Evolutionary conservation across 140 eudicot species (phyloP).

Genomic region (Erigeron philadelphicus): DNA sequence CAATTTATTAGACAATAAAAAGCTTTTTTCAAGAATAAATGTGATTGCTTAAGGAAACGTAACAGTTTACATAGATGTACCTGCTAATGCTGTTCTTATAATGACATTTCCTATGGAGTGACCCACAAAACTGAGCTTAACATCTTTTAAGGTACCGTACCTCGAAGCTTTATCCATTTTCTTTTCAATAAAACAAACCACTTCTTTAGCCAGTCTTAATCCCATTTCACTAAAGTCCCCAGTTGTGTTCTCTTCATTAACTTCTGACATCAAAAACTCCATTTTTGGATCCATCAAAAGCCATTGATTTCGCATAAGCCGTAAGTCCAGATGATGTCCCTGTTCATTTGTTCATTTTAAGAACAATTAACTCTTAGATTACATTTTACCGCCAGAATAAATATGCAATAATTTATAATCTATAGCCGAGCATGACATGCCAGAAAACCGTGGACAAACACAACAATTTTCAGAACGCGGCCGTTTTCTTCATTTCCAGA

Average conservation of each 20-base stretch:
- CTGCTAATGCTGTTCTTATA: conserved; percentile 81
- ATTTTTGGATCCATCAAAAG: conserved; percentile 86
- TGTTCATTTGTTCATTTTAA: conserved; percentile 26
- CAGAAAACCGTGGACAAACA: conserved; percentile 97
- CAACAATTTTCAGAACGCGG: conserved; percentile 70
- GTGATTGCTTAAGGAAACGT: background rate
- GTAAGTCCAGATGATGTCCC: conserved; percentile 96
- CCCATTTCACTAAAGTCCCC: conserved; percentile 99
- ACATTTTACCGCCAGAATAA: background rate
- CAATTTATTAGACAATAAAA: background rate
- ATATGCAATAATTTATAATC: conserved; percentile 2
- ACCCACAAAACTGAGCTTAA: conserved; percentile 95
- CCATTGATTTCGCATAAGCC: conserved; percentile 94
- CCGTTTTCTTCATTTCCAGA: conserved; percentile 40
- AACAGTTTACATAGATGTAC: conserved; percentile 29
- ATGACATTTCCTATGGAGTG: conserved; percentile 96
- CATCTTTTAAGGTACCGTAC: conserved; percentile 49
- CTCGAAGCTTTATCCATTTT: conserved; percentile 84
- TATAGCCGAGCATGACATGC: conserved; percentile 32
- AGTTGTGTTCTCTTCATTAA: conserved; percentile 88
- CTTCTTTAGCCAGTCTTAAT: conserved; percentile 80
- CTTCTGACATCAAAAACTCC: conserved; percentile 88
- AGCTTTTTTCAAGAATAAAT: background rate
- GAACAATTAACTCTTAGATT: conserved; percentile 13
- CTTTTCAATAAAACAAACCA: conserved; percentile 76